Evolutionary conservation across 2,329 filamentous ascomycete genomes (phyloP).

Genomic region (Lasiodiplodia sp.): DNA sequence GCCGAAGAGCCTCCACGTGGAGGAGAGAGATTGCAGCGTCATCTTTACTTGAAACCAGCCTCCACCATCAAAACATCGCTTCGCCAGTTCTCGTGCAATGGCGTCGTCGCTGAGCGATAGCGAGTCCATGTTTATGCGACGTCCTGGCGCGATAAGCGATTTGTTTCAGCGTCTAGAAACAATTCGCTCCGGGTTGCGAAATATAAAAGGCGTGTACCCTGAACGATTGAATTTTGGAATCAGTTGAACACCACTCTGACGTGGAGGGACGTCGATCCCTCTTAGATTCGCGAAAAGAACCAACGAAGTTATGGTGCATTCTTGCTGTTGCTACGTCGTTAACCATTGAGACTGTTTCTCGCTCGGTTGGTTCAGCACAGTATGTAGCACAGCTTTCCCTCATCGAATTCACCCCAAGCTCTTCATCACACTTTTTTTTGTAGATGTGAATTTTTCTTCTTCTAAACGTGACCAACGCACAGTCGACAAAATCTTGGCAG

Average conservation of each 20-base stretch:
- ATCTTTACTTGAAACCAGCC: constrained; percentile 8
- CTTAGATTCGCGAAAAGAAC: too few species aligned
- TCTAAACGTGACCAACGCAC: background rate
- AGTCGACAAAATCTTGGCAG: background rate
- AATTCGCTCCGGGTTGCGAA: too few species aligned
- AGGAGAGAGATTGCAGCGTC: background rate
- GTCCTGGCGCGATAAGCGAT: background rate
- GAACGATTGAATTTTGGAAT: too few species aligned
- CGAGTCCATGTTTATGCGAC: background rate
- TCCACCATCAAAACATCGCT: constrained; percentile 8
- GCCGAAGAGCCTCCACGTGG: constrained; percentile 15
- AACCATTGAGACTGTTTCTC: too few species aligned
- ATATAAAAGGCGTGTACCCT: too few species aligned
- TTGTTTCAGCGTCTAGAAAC: too few species aligned
- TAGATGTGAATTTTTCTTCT: background rate
- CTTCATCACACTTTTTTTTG: background rate
- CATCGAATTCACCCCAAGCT: background rate
- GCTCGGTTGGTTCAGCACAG: background rate
- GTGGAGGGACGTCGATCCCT: too few species aligned
- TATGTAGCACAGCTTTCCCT: background rate
- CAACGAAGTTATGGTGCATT: too few species aligned
- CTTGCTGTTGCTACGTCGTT: too few species aligned
- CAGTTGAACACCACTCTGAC: too few species aligned
- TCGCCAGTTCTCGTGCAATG: background rate
- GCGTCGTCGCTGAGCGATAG: background rate